Conservation (phyloP, 1,139 yeast species). For the Yarrowia galli region DNA sequence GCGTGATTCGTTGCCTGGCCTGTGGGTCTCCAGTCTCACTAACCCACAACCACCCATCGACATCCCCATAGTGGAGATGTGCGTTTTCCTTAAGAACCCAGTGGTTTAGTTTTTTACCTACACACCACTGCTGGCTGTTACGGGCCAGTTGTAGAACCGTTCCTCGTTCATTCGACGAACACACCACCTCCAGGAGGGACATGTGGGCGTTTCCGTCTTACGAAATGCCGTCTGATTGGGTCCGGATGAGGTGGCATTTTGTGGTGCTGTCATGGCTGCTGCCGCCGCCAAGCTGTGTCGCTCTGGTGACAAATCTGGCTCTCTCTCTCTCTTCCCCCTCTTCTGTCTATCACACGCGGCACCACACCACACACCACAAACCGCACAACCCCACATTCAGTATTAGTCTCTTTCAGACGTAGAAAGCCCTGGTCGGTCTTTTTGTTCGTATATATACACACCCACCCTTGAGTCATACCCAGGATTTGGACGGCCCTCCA, state of each 20-base stretch:
- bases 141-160: slow-evolving; percentile 13
- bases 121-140: slow-evolving; percentile 30
- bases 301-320: background rate
- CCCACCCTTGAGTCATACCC: slow-evolving; percentile 25
- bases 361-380: background rate
- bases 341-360: background rate
- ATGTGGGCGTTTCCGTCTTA: background rate
- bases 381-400: background rate
- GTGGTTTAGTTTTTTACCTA: slow-evolving; percentile 23
- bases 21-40: no score
- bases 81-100: slow-evolving; percentile 15
- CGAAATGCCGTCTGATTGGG: slow-evolving; percentile 6
- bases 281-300: background rate
- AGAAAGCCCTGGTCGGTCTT: background rate
- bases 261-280: no score
- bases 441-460: background rate
- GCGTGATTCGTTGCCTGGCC: background rate
- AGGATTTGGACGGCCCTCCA: background rate
- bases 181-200: background rate
- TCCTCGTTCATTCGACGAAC: background rate
- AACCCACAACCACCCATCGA: background rate
- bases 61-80: slow-evolving; percentile 27
- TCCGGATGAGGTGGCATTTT: no score
- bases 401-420: background rate
- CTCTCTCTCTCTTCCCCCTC: slow-evolving; percentile 1